A percentile compares a stretch with the other conserved stretches of the same genome.
phyloP scores from a whole-genome alignment of 2,329 filamentous ascomycete genomes.

The Rachicladosporium sp. region DNA sequence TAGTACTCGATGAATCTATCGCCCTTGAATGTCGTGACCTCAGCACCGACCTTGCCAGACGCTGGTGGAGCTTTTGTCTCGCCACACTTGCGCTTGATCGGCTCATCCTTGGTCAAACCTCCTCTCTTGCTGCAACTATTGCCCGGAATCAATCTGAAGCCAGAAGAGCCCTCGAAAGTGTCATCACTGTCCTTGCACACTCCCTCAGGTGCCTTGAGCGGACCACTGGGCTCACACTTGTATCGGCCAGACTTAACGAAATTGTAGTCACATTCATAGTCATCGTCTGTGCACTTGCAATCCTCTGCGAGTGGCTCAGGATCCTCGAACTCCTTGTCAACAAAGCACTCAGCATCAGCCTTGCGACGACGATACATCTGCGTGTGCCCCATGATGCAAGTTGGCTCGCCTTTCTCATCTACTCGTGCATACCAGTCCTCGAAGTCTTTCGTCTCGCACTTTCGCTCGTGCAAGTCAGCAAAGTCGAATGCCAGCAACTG shows the following conservation, averaged over 20 bases:
- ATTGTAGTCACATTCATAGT: constrained; percentile 88
- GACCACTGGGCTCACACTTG: constrained; percentile 54
- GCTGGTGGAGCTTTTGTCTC: constrained; percentile 45
- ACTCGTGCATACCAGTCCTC: constrained; percentile 80
- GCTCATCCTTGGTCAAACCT: constrained; percentile 30
- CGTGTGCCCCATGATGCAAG: constrained; percentile 91
- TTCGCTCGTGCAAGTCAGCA: constrained; percentile 61
- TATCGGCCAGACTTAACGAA: constrained; percentile 59
- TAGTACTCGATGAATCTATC: constrained; percentile 44
- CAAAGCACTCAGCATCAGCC: constrained; percentile 76
- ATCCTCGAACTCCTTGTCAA: constrained; percentile 75
- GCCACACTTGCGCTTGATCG: constrained; percentile 61
- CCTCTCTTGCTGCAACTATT: constrained; percentile 34
- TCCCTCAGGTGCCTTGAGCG: constrained; percentile 55
- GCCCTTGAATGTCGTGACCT: constrained; percentile 52
- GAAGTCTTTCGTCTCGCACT: constrained; percentile 66
- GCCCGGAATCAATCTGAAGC: constrained; percentile 77
- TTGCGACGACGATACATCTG: constrained; percentile 79
- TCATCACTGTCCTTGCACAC: constrained; percentile 60
- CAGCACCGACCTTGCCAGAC: constrained; percentile 54
- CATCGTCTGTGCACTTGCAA: constrained; percentile 69
- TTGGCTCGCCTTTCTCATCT: constrained; percentile 66
- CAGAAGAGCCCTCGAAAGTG: constrained; percentile 73
- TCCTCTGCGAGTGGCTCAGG: constrained; percentile 55
- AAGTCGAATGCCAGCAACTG: constrained; percentile 74